Conservation (phyloP, 805 yeast species). For the Danielia reshetovae region DNA sequence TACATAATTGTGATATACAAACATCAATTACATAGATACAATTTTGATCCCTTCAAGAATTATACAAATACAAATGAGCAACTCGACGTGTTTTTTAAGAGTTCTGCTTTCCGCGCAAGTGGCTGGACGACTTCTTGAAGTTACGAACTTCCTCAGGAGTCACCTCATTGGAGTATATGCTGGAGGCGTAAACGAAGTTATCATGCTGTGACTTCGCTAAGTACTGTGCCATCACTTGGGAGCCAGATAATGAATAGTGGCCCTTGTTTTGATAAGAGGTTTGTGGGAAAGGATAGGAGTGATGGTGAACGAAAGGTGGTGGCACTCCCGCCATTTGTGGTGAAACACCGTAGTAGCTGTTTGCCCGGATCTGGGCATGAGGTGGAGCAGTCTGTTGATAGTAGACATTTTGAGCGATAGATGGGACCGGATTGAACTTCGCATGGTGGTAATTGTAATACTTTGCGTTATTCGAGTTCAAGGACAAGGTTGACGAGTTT, state of each 20-base stretch:
- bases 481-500: conserved; percentile 19
- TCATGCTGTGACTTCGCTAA: conserved; percentile 70
- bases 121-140: neutral
- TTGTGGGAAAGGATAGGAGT: neutral
- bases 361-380: conserved; percentile 4
- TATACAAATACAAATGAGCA: no score
- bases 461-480: conserved; percentile 11
- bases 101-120: neutral
- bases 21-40: neutral
- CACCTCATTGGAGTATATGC: conserved; percentile 18
- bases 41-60: neutral
- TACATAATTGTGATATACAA: no score
- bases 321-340: neutral
- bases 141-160: conserved; percentile 1
- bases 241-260: conserved; percentile 41
- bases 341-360: conserved; percentile 3
- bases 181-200: conserved; percentile 43
- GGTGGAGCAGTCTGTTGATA: conserved; percentile 13
- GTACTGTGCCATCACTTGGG: conserved; percentile 76
- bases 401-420: conserved; percentile 6
- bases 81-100: no score
- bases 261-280: neutral
- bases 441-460: conserved; percentile 1
- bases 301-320: neutral
- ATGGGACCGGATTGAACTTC: conserved; percentile 2